A percentile compares a stretch with the other conserved stretches of the same genome.
Evolutionary conservation across 768 basidiomycete genomes (phyloP).

Genomic region (Gloeopeniophorella convolvens): DNA sequence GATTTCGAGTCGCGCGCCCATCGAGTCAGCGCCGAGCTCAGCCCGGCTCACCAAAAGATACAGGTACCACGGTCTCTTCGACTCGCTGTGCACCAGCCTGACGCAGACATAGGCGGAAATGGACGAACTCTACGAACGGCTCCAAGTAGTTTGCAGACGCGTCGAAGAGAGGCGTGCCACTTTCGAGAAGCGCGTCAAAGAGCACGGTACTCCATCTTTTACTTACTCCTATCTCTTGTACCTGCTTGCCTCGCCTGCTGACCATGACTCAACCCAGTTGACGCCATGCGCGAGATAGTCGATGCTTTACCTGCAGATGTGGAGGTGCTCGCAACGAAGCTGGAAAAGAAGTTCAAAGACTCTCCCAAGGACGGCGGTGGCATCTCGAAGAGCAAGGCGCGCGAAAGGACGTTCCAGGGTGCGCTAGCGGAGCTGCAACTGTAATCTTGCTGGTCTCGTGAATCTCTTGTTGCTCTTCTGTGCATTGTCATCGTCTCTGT

Average conservation of each 20-base stretch:
- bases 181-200: slow-evolving; percentile 6
- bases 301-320: slow-evolving; percentile 1
- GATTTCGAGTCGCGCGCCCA: slow-evolving; percentile 2
- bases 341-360: slow-evolving; percentile 1
- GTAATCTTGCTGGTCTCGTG: background rate
- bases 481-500: too few species aligned
- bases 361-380: background rate
- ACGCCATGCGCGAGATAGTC: slow-evolving; percentile 10
- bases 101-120: background rate
- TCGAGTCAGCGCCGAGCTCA: background rate
- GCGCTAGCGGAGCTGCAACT: slow-evolving; percentile 8
- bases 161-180: background rate
- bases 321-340: slow-evolving; percentile 1
- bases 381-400: background rate
- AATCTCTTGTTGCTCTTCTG: too few species aligned
- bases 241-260: background rate
- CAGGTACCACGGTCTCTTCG: slow-evolving; percentile 5
- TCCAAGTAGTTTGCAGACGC: background rate
- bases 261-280: background rate
- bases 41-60: slow-evolving; percentile 3
- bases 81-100: too few species aligned
- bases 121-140: background rate
- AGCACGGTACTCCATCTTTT: slow-evolving; percentile 5
- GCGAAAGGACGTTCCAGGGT: slow-evolving; percentile 7
- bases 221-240: too few species aligned